Evolutionary conservation across 768 basidiomycete genomes (phyloP).

Genomic region (Lactifluus echinatus): DNA sequence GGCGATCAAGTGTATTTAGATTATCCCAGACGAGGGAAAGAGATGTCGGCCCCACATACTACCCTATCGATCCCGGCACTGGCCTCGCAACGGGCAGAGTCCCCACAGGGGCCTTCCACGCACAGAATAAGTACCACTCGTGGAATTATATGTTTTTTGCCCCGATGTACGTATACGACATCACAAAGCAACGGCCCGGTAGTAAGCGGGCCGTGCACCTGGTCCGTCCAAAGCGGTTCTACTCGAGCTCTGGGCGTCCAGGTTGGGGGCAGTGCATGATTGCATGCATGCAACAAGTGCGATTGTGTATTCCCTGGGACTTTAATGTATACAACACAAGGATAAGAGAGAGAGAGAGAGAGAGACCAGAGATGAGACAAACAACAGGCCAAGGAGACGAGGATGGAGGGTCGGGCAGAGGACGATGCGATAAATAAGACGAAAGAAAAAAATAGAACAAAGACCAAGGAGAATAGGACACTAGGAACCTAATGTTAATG

Average conservation of each 20-base stretch:
- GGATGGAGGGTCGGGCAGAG: background rate
- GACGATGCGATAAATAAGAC: constrained; percentile 3
- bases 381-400: background rate
- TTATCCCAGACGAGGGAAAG: background rate
- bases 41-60: constrained; percentile 77
- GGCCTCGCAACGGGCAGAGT: constrained; percentile 72
- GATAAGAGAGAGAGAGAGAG: background rate
- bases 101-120: constrained; percentile 57
- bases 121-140: constrained; percentile 29
- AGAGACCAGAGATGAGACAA: background rate
- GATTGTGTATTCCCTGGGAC: constrained; percentile 1
- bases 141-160: constrained; percentile 33
- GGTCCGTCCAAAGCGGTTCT: constrained; percentile 7
- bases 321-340: constrained; percentile 9
- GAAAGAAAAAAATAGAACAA: background rate
- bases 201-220: constrained; percentile 15
- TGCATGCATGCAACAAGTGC: background rate
- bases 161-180: background rate
- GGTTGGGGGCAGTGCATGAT: background rate
- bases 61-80: constrained; percentile 61
- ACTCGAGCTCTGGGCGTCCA: constrained; percentile 11
- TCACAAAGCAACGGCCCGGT: constrained; percentile 13
- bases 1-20: too few species aligned
- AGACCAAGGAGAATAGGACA: background rate
- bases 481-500: background rate